Evolutionary conservation across 331 rosid genomes (phyloP), one percentile per base, ranked within the genome.

Genomic region (Acacia concinna): DNA sequence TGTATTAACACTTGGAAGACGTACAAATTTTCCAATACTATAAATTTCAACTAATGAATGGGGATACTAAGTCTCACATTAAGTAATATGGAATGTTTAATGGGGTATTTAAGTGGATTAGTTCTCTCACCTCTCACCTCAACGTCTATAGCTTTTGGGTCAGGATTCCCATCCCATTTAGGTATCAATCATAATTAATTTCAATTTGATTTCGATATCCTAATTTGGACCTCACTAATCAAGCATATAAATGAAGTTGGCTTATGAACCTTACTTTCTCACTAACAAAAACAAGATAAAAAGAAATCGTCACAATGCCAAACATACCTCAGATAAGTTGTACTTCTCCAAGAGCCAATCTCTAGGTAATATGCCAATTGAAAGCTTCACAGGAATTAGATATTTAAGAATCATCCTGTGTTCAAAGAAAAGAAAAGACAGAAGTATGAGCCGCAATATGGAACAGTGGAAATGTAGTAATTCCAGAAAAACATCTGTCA

Each of bases 301-400:
- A 51, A 62, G 14, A 69, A 81, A 44, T 40, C 51, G 18, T 67
- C 69, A 59, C 71, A 40, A 43, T 43, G 37, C 74, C 37, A 15
- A 73, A 41, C 87, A 75, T 84, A 93, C 99, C 96, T 96, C 97
- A 67, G 89, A 82, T 74, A 96, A 85, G 84, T 90, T 91, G 84
- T 90, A 85, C 88, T 83, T 87, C 89, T 89, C 89, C 72, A 96
- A 82, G 72, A 96, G 92, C 85, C 85, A 81, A 74, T 84, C 89
- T 46, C 77, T 88, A 37, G 99, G 99, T 78, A 96, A 87, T 85
- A 96, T 91, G 85, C 98, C 98, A 11, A 91, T 87, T 30, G 99
- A 96, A 84, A 96, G 97, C 97, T 96, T 93, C 84, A 91, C 98
- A 18, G 99, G 99, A 83, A 96, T 89, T 70, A 96, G 92, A 89